Evolutionary conservation across 441 rosid species (phyloP).

Genomic region (Metrosideros polymorpha): DNA sequence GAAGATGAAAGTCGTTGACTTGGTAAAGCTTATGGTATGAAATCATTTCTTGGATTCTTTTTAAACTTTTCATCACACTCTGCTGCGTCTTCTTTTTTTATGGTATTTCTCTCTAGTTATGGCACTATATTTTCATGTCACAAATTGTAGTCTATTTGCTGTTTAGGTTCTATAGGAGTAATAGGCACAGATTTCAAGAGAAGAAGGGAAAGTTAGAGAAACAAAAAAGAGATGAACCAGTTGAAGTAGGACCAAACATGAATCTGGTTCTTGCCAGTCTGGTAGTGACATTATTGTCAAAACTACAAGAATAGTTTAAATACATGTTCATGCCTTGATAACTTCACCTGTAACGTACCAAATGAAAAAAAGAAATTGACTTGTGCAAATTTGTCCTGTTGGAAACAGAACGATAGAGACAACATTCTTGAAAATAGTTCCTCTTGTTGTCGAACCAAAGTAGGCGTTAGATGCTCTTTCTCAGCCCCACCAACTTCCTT

Average conservation of each 20-base stretch:
- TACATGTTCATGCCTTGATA: neutral
- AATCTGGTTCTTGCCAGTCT: neutral
- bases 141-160: neutral
- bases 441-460: neutral
- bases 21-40: neutral
- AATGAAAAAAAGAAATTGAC: neutral
- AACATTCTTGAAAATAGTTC: neutral
- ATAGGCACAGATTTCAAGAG: neutral
- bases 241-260: neutral
- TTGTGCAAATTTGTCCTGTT: neutral
- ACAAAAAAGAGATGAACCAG: neutral
- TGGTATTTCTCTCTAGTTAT: neutral
- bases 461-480: neutral
- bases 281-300: neutral
- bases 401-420: neutral
- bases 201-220: neutral
- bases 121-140: neutral
- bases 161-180: neutral
- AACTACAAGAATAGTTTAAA: neutral
- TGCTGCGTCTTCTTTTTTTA: neutral
- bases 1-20: neutral
- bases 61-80: neutral
- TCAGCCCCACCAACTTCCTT: neutral
- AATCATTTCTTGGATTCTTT: neutral
- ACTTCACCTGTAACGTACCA: neutral